Percentiles rank a stretch among this genome's conserved stretches.
These are phyloP conservation scores for Saccharomycopsis oosterbeekiorum DNA, from an alignment of 805 yeast species.

Conservation along the genomic window DNA sequence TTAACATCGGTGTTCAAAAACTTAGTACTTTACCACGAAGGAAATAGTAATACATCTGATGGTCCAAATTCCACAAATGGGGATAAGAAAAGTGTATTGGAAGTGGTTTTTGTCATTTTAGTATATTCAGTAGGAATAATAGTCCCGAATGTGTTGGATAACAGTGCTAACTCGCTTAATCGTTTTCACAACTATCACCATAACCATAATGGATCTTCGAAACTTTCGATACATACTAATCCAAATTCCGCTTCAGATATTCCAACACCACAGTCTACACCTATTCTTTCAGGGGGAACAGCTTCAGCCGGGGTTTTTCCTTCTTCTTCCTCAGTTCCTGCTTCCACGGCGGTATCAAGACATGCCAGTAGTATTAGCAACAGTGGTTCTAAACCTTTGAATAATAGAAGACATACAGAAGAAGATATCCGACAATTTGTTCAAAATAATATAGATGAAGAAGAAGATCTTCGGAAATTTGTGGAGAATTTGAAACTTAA, in stretches of 20 bases:
- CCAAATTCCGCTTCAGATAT: not conserved
- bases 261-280: not conserved
- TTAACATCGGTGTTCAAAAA: constrained; percentile 6
- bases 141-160: constrained; percentile 6
- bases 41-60: not conserved
- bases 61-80: not conserved
- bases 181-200: not conserved
- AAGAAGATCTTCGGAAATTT: not conserved
- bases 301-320: not conserved
- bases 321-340: not conserved
- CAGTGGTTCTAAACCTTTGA: not conserved
- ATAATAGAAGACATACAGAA: not conserved
- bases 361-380: not conserved
- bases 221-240: not conserved
- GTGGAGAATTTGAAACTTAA: constrained; percentile 1
- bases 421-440: not conserved
- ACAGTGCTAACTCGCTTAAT: not conserved
- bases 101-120: constrained; percentile 6
- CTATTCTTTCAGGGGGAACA: not conserved
- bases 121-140: constrained; percentile 14
- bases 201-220: not conserved
- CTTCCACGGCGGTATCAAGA: not conserved
- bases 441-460: not conserved
- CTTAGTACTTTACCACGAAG: not conserved
- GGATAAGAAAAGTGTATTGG: not conserved